A percentile compares a stretch with the other conserved stretches of the same genome.
phyloP scores from a whole-genome alignment of 495 filamentous ascomycete species.

The Neurospora sp. region DNA sequence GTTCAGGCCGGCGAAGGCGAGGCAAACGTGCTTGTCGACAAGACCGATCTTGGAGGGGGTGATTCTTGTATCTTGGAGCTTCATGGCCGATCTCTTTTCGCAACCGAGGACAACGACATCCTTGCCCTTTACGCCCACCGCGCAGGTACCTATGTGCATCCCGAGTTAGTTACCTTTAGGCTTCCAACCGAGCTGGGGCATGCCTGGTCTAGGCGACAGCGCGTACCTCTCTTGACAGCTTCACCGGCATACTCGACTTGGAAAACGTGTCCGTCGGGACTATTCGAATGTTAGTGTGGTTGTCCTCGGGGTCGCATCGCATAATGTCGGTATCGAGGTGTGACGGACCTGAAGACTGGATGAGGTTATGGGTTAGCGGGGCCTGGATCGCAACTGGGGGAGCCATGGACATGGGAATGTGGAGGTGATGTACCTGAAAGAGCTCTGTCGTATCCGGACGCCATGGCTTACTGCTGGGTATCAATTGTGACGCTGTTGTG shows the following conservation, averaged over 20 bases:
- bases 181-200: not conserved
- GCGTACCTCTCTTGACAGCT: conserved; percentile 89
- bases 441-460: conserved; percentile 89
- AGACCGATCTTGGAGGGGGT: conserved; percentile 96
- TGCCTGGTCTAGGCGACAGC: not conserved
- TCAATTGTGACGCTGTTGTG: not conserved
- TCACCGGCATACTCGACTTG: conserved; percentile 99
- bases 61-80: conserved; percentile 97
- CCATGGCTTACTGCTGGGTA: conserved; percentile 40
- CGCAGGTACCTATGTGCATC: conserved; percentile 71
- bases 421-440: conserved; percentile 64
- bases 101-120: conserved; percentile 94
- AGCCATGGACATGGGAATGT: conserved; percentile 1
- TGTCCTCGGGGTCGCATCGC: conserved; percentile 1
- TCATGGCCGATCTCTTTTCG: conserved; percentile 98
- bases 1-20: conserved; percentile 94
- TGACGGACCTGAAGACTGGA: conserved; percentile 59
- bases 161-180: not conserved
- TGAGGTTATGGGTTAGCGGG: conserved; percentile 28
- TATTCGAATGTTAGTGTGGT: conserved; percentile 24
- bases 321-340: not conserved
- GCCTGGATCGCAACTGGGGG: not conserved
- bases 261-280: conserved; percentile 98
- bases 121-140: conserved; percentile 91
- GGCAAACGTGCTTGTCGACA: conserved; percentile 88